These are phyloP conservation scores for Smittium mucronatum DNA, from an alignment of 371 early-diverging fungal genomes.

Conservation along the genomic window DNA sequence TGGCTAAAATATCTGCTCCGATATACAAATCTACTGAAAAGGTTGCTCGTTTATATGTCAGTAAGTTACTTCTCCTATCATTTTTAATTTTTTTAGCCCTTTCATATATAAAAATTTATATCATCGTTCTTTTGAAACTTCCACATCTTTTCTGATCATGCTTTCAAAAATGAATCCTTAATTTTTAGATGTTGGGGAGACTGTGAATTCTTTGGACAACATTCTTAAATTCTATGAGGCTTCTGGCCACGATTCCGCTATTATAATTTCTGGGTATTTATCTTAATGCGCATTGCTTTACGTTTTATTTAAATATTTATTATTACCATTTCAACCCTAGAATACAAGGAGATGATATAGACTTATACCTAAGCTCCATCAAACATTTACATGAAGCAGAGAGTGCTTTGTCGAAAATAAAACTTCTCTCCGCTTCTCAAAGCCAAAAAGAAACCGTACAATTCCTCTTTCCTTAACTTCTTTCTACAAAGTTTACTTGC, in stretches of 20 bases:
- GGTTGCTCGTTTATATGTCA: constrained; percentile 59
- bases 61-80: constrained; percentile 29
- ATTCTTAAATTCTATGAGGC: constrained; percentile 66
- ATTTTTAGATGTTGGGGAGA: constrained; percentile 44
- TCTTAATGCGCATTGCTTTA: neutral
- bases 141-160: neutral
- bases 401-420: constrained; percentile 34
- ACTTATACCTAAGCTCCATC: constrained; percentile 41
- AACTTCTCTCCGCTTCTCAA: constrained; percentile 34
- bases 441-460: constrained; percentile 24
- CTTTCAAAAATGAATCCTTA: neutral
- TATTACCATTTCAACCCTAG: constrained; percentile 9
- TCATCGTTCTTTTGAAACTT: neutral
- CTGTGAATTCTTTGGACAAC: constrained; percentile 52
- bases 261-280: constrained; percentile 42
- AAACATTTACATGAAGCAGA: constrained; percentile 44
- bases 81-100: too few species aligned
- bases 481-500: too few species aligned
- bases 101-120: neutral
- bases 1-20: constrained; percentile 70
- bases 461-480: constrained; percentile 14
- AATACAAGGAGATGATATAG: constrained; percentile 36
- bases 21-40: constrained; percentile 77
- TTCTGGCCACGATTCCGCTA: constrained; percentile 55
- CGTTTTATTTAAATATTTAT: neutral